A percentile compares a stretch with the other conserved stretches of the same genome.
Evolutionary conservation across 768 basidiomycete species (phyloP).

Genomic region (Boletus insuetus): DNA sequence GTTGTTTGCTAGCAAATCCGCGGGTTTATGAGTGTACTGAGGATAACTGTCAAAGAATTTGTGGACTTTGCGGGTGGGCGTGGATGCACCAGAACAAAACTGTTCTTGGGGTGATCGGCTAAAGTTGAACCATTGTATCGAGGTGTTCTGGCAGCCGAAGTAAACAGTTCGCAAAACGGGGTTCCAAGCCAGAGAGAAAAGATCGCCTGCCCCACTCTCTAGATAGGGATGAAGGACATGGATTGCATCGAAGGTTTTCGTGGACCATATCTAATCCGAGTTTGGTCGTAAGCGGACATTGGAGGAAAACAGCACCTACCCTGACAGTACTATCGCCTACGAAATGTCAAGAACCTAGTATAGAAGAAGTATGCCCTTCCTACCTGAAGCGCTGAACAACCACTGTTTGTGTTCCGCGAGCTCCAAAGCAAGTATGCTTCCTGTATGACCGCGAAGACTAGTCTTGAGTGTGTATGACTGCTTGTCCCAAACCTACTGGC

Average conservation of each 20-base stretch:
- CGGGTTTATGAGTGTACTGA: constrained; percentile 61
- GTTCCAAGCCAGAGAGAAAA: constrained; percentile 84
- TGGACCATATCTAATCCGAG: constrained; percentile 72
- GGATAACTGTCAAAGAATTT: constrained; percentile 94
- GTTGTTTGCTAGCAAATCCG: constrained; percentile 68
- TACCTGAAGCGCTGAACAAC: constrained; percentile 90
- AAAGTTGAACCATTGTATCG: constrained; percentile 86
- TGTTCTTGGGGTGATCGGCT: constrained; percentile 10
- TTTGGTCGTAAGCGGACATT: constrained; percentile 3
- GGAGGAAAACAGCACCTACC: constrained; percentile 39
- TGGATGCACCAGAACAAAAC: constrained; percentile 31
- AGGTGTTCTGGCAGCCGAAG: constrained; percentile 91
- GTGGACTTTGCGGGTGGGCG: constrained; percentile 57
- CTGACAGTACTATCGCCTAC: constrained; percentile 86
- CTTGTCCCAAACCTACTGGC: constrained; percentile 80
- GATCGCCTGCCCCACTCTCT: constrained; percentile 80
- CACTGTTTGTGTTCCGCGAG: constrained; percentile 73
- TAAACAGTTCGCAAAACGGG: constrained; percentile 67
- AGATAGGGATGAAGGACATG: constrained; percentile 76
- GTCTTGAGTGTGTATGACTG: constrained; percentile 63
- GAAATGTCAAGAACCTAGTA: constrained; percentile 1
- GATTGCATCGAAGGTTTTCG: constrained; percentile 58
- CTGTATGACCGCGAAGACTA: constrained; percentile 76
- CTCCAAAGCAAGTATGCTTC: constrained; percentile 78
- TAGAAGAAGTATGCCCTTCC: constrained; percentile 13